Conservation (phyloP, 352 stramenopile species). For the Phytophthora melonis region DNA sequence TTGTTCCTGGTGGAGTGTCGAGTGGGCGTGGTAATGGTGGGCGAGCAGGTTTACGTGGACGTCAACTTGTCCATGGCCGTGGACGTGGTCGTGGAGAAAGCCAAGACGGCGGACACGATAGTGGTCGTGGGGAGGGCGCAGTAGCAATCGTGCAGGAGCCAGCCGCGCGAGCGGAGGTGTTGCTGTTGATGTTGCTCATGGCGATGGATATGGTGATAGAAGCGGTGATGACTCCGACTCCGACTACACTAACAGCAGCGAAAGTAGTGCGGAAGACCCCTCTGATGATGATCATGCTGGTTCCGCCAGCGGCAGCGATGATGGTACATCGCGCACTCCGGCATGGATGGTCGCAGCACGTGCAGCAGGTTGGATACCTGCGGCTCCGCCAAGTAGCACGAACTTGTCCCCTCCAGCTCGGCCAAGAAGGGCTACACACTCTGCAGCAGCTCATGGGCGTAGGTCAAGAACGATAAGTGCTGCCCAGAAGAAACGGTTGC, state of each 20-base stretch:
- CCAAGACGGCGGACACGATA: too few relatives aligned
- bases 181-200: slow-evolving; percentile 6
- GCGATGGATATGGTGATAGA: slow-evolving; percentile 6
- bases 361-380: neutral
- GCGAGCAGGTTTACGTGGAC: neutral
- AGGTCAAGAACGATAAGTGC: neutral
- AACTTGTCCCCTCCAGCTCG: too few relatives aligned
- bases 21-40: neutral
- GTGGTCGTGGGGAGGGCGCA: too few relatives aligned
- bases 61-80: too few relatives aligned
- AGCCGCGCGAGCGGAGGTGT: too few relatives aligned
- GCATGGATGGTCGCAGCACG: neutral
- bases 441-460: neutral
- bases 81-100: too few relatives aligned
- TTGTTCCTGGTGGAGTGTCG: neutral
- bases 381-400: neutral
- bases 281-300: neutral
- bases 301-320: neutral
- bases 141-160: too few relatives aligned
- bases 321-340: neutral
- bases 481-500: neutral
- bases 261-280: neutral
- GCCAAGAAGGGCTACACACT: neutral
- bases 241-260: neutral
- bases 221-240: neutral